Percentiles rank a stretch among this genome's conserved stretches.
phyloP scores from a whole-genome alignment of 2,329 filamentous ascomycete genomes.

The Cladosporium sphaerospermum region DNA sequence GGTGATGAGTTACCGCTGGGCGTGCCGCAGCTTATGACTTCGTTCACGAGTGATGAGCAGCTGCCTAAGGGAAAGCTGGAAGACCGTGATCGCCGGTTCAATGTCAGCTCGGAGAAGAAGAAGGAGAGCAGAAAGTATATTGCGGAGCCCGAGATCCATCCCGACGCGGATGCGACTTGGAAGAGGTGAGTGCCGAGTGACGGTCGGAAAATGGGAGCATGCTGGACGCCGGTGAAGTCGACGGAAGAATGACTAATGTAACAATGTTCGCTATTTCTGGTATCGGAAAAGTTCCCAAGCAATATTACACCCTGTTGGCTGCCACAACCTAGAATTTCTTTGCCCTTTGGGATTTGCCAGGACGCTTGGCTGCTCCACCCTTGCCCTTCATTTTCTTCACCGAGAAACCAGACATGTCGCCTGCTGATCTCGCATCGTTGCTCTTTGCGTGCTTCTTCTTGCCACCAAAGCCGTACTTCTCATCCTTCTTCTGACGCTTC shows the following conservation, averaged over 20 bases:
- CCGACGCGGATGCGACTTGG: slow-evolving; percentile 46
- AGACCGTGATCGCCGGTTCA: slow-evolving; percentile 50
- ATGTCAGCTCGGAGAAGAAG: slow-evolving; percentile 47
- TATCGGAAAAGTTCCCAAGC: slow-evolving; percentile 6
- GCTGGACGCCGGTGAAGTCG: no score
- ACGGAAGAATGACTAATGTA: background rate
- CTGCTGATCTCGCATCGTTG: slow-evolving; percentile 75
- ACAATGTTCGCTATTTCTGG: slow-evolving; percentile 6
- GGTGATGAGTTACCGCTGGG: slow-evolving; percentile 61
- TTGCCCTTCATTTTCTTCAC: slow-evolving; percentile 74
- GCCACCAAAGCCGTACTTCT: slow-evolving; percentile 91
- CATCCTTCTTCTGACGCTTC: slow-evolving; percentile 90
- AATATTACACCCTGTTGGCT: slow-evolving; percentile 9
- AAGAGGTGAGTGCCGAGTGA: background rate
- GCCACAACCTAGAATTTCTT: slow-evolving; percentile 6
- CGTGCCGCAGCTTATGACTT: slow-evolving; percentile 58
- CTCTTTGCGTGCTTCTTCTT: slow-evolving; percentile 93
- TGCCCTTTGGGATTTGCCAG: slow-evolving; percentile 19
- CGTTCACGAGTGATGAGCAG: slow-evolving; percentile 48
- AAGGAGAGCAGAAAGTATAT: slow-evolving; percentile 49
- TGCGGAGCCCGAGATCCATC: slow-evolving; percentile 41
- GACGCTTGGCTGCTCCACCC: slow-evolving; percentile 24
- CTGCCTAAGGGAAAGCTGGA: slow-evolving; percentile 42
- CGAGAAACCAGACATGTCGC: slow-evolving; percentile 75
- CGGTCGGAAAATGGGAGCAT: background rate